Conservation (phyloP, 495 filamentous ascomycete genomes). For the Trichoderma virens region DNA sequence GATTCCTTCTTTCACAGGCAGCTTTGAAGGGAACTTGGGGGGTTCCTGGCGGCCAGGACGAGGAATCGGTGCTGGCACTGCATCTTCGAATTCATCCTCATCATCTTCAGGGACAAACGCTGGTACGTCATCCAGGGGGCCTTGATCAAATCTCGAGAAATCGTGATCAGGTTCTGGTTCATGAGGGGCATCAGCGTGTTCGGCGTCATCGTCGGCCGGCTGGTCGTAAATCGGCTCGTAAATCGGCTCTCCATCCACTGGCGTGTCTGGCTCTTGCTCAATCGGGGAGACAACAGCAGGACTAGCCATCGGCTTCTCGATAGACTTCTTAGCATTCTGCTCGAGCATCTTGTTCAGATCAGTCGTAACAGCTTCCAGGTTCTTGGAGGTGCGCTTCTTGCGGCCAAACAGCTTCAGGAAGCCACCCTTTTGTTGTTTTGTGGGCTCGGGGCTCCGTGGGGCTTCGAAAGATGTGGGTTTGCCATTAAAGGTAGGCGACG, state of each 20-base stretch:
- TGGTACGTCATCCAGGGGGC: constrained; percentile 78
- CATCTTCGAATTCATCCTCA: constrained; percentile 30
- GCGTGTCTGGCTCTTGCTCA: constrained; percentile 16
- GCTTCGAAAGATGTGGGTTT: not conserved
- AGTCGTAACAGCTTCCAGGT: constrained; percentile 39
- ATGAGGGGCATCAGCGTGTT: constrained; percentile 56
- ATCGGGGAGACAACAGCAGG: constrained; percentile 1
- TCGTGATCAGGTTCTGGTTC: constrained; percentile 57
- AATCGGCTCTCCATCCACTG: constrained; percentile 14
- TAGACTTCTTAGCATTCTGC: constrained; percentile 20
- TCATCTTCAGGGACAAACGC: constrained; percentile 69
- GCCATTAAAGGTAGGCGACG: constrained; percentile 12
- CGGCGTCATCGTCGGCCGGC: constrained; percentile 39
- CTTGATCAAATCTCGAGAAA: constrained; percentile 84
- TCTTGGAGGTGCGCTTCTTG: constrained; percentile 44
- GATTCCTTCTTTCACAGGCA: constrained; percentile 13
- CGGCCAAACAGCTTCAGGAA: constrained; percentile 59
- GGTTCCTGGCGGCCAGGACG: constrained; percentile 15
- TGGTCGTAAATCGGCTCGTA: constrained; percentile 40
- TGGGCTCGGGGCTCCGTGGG: constrained; percentile 21
- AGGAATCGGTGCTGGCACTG: constrained; percentile 37
- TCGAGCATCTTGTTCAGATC: constrained; percentile 30
- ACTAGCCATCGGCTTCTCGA: constrained; percentile 12
- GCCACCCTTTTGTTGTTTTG: constrained; percentile 44
- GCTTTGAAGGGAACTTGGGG: not conserved